Conservation (phyloP, 2,329 filamentous ascomycete species). For the Cladosporium sp. region DNA sequence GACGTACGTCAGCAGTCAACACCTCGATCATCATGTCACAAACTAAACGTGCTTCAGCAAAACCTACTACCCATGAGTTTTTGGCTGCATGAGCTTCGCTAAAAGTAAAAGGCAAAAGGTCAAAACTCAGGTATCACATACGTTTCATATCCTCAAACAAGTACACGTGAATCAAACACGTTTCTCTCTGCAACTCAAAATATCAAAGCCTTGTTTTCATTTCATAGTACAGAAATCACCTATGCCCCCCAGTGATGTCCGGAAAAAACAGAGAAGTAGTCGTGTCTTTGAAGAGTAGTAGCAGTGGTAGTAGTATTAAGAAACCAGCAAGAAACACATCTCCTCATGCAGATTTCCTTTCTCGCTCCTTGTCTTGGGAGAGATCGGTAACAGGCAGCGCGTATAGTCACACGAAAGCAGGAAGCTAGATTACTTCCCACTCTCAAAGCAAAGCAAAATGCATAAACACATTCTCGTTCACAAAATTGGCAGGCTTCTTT, state of each 20-base stretch:
- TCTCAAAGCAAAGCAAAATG: neutral
- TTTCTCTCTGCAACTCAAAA: neutral
- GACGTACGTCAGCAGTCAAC: neutral
- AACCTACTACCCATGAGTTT: neutral
- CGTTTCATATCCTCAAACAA: neutral
- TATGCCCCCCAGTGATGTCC: neutral
- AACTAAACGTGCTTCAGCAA: neutral
- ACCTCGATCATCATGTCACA: neutral
- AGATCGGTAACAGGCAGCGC: neutral
- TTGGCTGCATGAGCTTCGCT: neutral
- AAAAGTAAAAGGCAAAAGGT: neutral
- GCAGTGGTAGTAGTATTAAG: neutral
- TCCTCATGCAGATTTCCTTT: neutral
- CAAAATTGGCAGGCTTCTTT: neutral
- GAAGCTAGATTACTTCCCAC: neutral
- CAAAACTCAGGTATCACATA: neutral
- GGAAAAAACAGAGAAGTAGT: neutral
- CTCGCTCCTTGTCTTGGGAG: neutral
- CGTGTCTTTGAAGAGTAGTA: neutral
- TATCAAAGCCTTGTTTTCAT: neutral
- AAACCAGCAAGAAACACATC: neutral
- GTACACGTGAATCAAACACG: too few relatives aligned
- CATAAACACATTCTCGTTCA: neutral
- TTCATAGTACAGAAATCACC: conserved; percentile 5
- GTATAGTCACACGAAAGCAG: neutral